Conservation (phyloP, 169 alveolate genomes). For the Eimeria falciformis region DNA sequence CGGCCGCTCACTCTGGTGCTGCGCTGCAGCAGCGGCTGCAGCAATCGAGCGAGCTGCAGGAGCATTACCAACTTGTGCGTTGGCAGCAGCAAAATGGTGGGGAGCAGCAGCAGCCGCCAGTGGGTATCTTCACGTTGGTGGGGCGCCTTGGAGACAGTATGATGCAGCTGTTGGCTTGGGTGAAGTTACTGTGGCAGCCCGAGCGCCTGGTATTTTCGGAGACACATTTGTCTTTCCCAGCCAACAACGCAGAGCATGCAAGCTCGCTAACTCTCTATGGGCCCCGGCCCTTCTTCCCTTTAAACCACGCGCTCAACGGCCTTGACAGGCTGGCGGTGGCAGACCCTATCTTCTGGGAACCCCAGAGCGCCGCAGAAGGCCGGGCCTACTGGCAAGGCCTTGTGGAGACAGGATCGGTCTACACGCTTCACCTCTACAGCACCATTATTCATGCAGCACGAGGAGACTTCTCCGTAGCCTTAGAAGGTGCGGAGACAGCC, state of each 20-base stretch:
- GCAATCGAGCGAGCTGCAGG: not conserved
- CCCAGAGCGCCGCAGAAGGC: not conserved
- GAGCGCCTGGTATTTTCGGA: not conserved
- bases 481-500: not conserved
- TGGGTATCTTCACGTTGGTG: not conserved
- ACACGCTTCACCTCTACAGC: not conserved
- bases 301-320: not conserved
- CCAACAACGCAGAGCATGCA: not conserved
- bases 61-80: not conserved
- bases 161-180: not conserved
- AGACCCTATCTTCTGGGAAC: not conserved
- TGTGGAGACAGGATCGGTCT: not conserved
- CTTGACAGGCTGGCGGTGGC: not conserved
- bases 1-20: not conserved
- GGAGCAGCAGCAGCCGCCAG: not conserved
- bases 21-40: not conserved
- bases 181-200: not conserved
- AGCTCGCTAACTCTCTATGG: not conserved
- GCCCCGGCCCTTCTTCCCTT: not conserved
- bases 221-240: not conserved
- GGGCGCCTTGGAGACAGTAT: not conserved
- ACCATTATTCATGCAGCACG: not conserved
- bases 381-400: not conserved
- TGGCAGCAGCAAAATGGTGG: not conserved
- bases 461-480: not conserved